Percentiles rank a stretch among this genome's conserved stretches.
Conservation (phyloP, 2,329 filamentous ascomycete genomes). For the Clonostachys sp. region DNA sequence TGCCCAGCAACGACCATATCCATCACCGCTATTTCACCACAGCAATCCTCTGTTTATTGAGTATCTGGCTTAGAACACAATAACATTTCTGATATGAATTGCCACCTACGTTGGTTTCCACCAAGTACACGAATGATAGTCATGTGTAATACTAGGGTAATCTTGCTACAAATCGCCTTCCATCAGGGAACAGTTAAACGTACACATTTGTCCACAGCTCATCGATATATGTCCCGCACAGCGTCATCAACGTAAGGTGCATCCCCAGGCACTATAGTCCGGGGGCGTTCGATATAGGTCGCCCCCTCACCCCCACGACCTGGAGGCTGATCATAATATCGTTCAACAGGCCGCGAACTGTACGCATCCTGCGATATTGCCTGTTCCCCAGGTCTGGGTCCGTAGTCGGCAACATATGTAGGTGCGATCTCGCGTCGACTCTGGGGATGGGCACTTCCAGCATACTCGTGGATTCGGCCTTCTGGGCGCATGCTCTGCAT, state of each 20-base stretch:
- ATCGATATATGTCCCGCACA: conserved; percentile 28
- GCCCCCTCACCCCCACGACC: conserved; percentile 25
- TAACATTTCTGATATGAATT: no score
- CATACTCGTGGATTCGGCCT: conserved; percentile 17
- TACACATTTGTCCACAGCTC: conserved; percentile 1
- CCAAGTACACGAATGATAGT: no score
- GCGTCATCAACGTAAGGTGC: conserved; percentile 39
- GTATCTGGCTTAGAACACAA: no score
- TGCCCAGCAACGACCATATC: no score
- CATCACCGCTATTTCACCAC: no score
- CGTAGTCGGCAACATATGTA: conserved; percentile 24
- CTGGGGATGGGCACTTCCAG: conserved; percentile 16
- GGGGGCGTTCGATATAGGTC: conserved; percentile 37
- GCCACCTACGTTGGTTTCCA: no score
- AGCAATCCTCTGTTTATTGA: no score
- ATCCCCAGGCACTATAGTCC: conserved; percentile 28
- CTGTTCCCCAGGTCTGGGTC: conserved; percentile 13
- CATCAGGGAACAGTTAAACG: neutral
- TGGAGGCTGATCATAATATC: conserved; percentile 32
- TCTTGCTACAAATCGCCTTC: no score
- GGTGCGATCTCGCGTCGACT: conserved; percentile 18
- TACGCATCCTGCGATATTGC: conserved; percentile 22
- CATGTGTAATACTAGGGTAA: no score
- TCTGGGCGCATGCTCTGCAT: conserved; percentile 37
- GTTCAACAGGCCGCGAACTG: conserved; percentile 34